phyloP scores from a whole-genome alignment of 139 green algal genomes.

The Parachlorella kessleri region DNA sequence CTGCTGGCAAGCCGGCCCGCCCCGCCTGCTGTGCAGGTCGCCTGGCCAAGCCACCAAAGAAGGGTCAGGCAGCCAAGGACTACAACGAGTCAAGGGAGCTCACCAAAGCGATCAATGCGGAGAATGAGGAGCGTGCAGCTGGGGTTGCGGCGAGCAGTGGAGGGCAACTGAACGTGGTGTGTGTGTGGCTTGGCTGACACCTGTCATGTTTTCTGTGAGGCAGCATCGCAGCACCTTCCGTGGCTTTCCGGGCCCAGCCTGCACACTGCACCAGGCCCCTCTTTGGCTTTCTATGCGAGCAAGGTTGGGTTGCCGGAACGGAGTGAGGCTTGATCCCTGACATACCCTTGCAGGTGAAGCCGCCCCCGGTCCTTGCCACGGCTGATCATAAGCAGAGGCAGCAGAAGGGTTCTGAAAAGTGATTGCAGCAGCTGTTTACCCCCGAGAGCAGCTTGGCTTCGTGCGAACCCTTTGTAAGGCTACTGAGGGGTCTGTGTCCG shows the following conservation, averaged over 20 bases:
- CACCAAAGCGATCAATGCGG: conserved; percentile 37
- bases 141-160: background rate
- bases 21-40: conserved; percentile 6
- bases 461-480: no score
- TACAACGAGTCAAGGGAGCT: conserved; percentile 21
- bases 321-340: background rate
- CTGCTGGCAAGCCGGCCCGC: background rate
- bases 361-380: background rate
- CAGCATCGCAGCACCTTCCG: background rate
- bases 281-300: no score
- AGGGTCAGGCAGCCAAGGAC: background rate
- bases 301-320: no score
- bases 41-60: conserved; percentile 35
- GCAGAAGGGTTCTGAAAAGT: no score
- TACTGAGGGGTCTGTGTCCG: no score
- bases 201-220: background rate
- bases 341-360: background rate
- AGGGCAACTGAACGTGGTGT: background rate
- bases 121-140: conserved; percentile 28
- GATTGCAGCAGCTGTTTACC: no score
- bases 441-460: no score
- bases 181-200: background rate
- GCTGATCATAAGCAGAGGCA: background rate
- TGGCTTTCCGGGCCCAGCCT: background rate
- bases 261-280: background rate